Evolutionary conservation across 208 protist species (phyloP), one percentile per base, ranked within the genome.

Genomic region (Naegleria gruberi): DNA sequence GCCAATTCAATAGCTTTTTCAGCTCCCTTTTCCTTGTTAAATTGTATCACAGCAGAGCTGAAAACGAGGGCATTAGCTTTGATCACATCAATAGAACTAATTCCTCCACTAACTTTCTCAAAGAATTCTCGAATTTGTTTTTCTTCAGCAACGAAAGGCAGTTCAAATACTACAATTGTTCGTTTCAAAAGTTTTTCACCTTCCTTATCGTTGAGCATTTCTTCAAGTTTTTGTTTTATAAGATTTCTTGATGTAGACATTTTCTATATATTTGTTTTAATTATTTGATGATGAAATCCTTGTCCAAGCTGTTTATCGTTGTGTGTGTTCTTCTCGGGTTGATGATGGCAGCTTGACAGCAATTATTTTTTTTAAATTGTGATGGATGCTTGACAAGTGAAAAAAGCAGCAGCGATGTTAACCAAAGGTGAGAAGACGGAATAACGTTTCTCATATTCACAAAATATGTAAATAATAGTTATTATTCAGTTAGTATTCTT

Each of bases 111-210:
- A 15, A 17, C 41, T 41, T 65, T 88, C 41, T 55, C 37, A 65
- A 88, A 88, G n/a, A 43, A 88, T 40, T 88, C 37, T 41, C 26
- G 41, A 17, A 88, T 42, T 47, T 47, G 17, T 51, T 47, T 26
- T 88, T 88, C 84, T 88, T 88, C 84, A 7, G 46, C 45, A 42
- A 65, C 84, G 42, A 88, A 88, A 30, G 84, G 84, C 40, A 88
- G 42, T 65, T 88, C 84, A 43, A 88, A 84, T 34, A 84, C 42
- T 4, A 42, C 34, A 45, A 84, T 84, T 84, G 81, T 84, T 84
- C 40, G 17, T 77, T 77, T 77, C 65, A 77, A 37, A 37, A 77
- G 19, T 77, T 77, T 77, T 37, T 77, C 65, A 37, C 65, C 65
- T 30, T 77, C 65, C 30, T 77, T 77, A 37, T 30, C 17, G 10